Evolutionary conservation across 2,329 filamentous ascomycete species (phyloP).

Genomic region (Escovopsis weberi): DNA sequence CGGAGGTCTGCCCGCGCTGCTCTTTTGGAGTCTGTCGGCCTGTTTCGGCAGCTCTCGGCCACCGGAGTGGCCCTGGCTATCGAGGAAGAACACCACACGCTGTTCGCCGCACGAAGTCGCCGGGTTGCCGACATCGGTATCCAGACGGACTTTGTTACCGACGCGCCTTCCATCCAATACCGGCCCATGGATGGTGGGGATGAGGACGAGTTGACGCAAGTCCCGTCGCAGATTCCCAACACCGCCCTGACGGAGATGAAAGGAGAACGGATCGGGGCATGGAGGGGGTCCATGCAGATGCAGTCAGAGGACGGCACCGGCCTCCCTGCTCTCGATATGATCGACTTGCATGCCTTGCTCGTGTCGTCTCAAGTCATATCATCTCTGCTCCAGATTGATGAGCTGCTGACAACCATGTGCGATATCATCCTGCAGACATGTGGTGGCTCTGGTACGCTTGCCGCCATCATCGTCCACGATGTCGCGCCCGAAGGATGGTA

Average conservation of each 20-base stretch:
- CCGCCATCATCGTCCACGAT: slow-evolving; percentile 61
- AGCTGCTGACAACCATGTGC: slow-evolving; percentile 66
- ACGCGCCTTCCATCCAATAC: slow-evolving; percentile 38
- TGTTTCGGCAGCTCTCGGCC: slow-evolving; percentile 57
- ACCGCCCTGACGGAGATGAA: slow-evolving; percentile 34
- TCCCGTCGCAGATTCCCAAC: slow-evolving; percentile 11
- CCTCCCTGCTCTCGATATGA: slow-evolving; percentile 66
- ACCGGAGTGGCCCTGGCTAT: slow-evolving; percentile 54
- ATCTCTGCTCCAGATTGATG: slow-evolving; percentile 61
- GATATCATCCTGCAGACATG: slow-evolving; percentile 69
- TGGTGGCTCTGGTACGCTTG: slow-evolving; percentile 53
- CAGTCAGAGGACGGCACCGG: slow-evolving; percentile 44
- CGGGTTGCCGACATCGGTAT: slow-evolving; percentile 48
- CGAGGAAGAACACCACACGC: slow-evolving; percentile 50
- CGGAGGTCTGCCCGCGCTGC: slow-evolving; percentile 55
- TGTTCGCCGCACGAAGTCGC: slow-evolving; percentile 47
- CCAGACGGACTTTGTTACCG: slow-evolving; percentile 57
- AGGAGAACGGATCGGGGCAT: slow-evolving; percentile 46
- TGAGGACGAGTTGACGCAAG: slow-evolving; percentile 25
- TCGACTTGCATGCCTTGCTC: slow-evolving; percentile 65
- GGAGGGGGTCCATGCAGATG: slow-evolving; percentile 43
- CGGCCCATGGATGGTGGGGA: slow-evolving; percentile 31
- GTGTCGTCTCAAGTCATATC: slow-evolving; percentile 69
- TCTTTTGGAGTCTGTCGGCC: slow-evolving; percentile 49
- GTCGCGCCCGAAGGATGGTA: slow-evolving; percentile 50